phyloP scores from a whole-genome alignment of 208 protist species.

The Trypanosoma rangeli region DNA sequence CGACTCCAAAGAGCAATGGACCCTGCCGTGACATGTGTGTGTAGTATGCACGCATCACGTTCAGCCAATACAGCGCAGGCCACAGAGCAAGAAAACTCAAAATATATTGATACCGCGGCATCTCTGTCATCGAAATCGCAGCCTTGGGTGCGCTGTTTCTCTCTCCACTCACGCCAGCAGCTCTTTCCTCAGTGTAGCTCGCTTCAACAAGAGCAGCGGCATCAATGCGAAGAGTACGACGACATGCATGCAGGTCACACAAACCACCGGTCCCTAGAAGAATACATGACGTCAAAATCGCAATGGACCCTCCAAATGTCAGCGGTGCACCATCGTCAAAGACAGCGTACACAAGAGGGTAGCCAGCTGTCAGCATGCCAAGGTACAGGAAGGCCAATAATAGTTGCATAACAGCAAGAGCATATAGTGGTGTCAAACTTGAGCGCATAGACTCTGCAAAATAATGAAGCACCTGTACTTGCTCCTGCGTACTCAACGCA shows the following conservation, averaged over 20 bases:
- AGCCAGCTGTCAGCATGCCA: conserved; percentile 40
- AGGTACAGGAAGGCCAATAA: conserved; percentile 57
- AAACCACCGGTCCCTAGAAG: conserved; percentile 32
- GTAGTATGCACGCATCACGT: conserved; percentile 26
- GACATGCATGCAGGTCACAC: conserved; percentile 26
- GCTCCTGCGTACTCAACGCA: conserved; percentile 62
- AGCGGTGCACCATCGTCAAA: conserved; percentile 22
- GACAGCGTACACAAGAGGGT: conserved; percentile 42
- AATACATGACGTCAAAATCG: conserved; percentile 27
- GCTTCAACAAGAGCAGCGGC: conserved; percentile 5
- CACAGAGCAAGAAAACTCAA: conserved; percentile 20
- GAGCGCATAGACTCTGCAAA: conserved; percentile 42
- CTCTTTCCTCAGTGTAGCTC: neutral
- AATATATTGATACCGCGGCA: conserved; percentile 24
- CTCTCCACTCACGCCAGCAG: neutral
- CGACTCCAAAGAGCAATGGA: conserved; percentile 17
- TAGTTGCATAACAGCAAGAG: conserved; percentile 56
- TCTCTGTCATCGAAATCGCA: neutral
- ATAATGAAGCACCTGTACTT: conserved; percentile 68
- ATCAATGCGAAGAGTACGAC: conserved; percentile 29
- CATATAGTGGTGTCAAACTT: conserved; percentile 37
- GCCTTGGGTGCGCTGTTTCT: neutral
- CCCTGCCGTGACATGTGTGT: conserved; percentile 18
- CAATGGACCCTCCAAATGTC: conserved; percentile 18
- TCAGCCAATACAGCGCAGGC: conserved; percentile 31